phyloP scores from a whole-genome alignment of 108 stramenopile genomes.

The Seminavis robusta region DNA sequence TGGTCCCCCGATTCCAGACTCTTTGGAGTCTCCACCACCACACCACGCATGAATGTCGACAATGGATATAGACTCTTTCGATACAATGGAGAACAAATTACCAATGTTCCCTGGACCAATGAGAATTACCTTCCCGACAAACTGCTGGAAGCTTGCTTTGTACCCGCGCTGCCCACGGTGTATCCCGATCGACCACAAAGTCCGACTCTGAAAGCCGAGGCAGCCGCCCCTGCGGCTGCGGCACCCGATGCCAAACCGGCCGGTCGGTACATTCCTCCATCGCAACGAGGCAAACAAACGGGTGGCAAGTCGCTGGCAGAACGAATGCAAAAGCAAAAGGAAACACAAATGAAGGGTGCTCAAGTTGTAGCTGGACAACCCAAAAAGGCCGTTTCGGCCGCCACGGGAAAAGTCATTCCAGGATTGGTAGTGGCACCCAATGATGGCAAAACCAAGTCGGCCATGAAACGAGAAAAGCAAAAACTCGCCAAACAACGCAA shows the following conservation, averaged over 20 bases:
- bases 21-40: slow-evolving; percentile 87
- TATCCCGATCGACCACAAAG: slow-evolving; percentile 90
- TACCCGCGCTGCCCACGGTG: slow-evolving; percentile 40
- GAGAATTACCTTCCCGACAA: slow-evolving; percentile 61
- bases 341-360: slow-evolving; percentile 49
- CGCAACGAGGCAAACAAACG: slow-evolving; percentile 43
- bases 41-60: slow-evolving; percentile 98
- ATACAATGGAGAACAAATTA: slow-evolving; percentile 75
- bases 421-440: slow-evolving; percentile 39
- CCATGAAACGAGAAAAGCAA: slow-evolving; percentile 68
- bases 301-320: slow-evolving; percentile 72
- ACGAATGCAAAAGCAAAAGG: slow-evolving; percentile 77
- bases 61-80: slow-evolving; percentile 87
- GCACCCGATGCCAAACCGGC: slow-evolving; percentile 37
- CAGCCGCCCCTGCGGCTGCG: slow-evolving; percentile 20
- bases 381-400: slow-evolving; percentile 14
- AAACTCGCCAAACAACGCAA: slow-evolving; percentile 39
- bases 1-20: slow-evolving; percentile 93
- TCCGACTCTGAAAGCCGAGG: slow-evolving; percentile 38
- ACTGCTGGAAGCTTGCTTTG: slow-evolving; percentile 61
- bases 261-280: slow-evolving; percentile 75
- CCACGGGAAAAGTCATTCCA: slow-evolving; percentile 45
- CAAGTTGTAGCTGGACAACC: slow-evolving; percentile 31
- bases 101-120: slow-evolving; percentile 72
- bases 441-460: slow-evolving; percentile 69